Conservation (phyloP, 1,284 basidiomycete genomes). For the Stereum hirsutum region DNA sequence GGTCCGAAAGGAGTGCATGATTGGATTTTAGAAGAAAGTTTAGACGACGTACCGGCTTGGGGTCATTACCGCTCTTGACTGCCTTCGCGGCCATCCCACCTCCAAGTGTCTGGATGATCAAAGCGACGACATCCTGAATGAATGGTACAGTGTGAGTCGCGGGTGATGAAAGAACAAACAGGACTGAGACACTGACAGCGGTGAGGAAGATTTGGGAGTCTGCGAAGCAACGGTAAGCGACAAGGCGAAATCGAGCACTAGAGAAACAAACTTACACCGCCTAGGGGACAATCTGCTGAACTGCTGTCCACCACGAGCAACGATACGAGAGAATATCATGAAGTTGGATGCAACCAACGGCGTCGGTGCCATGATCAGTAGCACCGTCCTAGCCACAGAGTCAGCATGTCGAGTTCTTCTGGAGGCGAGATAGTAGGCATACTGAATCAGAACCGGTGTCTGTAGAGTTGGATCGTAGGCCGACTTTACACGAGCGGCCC, state of each 20-base stretch:
- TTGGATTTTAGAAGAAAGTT: too few relatives aligned
- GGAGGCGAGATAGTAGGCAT: too few relatives aligned
- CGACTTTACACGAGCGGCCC: too few relatives aligned
- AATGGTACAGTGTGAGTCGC: neutral
- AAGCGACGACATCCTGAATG: constrained; percentile 27
- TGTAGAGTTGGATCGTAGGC: too few relatives aligned
- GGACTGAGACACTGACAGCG: constrained; percentile 13
- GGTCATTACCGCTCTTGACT: neutral
- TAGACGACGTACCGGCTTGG: neutral
- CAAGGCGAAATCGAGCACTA: too few relatives aligned
- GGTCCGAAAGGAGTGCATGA: too few relatives aligned
- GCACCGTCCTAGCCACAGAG: too few relatives aligned
- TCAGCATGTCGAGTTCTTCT: too few relatives aligned
- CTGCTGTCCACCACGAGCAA: constrained; percentile 8
- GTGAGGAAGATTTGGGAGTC: neutral
- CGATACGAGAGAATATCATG: neutral
- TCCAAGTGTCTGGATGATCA: constrained; percentile 34
- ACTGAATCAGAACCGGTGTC: too few relatives aligned
- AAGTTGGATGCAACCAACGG: constrained; percentile 14
- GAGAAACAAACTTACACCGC: constrained; percentile 14
- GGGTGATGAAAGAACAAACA: neutral
- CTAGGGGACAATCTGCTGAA: constrained; percentile 24
- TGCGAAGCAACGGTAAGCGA: too few relatives aligned
- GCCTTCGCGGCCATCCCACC: constrained; percentile 22
- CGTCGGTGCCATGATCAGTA: constrained; percentile 24